These are phyloP conservation scores for Tuber melanosporum DNA, from an alignment of 495 filamentous ascomycete species.

Conservation along the genomic window DNA sequence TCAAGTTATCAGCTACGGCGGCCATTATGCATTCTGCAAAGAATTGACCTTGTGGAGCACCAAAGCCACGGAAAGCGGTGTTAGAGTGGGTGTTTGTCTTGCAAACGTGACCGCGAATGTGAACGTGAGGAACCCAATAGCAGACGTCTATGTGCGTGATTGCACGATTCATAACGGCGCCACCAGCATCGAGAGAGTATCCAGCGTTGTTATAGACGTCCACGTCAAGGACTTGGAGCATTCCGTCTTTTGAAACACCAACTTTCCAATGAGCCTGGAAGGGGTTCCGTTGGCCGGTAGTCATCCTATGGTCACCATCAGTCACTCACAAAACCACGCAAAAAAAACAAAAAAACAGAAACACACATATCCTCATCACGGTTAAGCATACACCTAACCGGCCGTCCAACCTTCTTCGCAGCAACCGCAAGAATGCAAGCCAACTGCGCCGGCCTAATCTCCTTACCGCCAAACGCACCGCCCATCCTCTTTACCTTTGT, in stretches of 20 bases:
- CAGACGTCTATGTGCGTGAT: slow-evolving; percentile 45
- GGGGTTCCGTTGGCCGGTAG: slow-evolving; percentile 44
- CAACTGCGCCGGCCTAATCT: slow-evolving; percentile 43
- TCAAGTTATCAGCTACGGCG: slow-evolving; percentile 43
- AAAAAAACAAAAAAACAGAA: slow-evolving; percentile 8
- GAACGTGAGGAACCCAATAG: slow-evolving; percentile 45
- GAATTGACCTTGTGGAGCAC: slow-evolving; percentile 46
- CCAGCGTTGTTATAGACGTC: slow-evolving; percentile 46
- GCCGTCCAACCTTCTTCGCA: slow-evolving; percentile 44
- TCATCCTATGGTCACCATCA: slow-evolving; percentile 36
- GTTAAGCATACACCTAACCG: slow-evolving; percentile 46
- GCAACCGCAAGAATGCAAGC: slow-evolving; percentile 45
- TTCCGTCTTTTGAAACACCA: slow-evolving; percentile 44
- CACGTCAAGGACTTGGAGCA: slow-evolving; percentile 44
- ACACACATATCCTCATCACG: slow-evolving; percentile 47
- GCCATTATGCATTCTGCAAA: slow-evolving; percentile 45
- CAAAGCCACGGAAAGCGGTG: slow-evolving; percentile 46
- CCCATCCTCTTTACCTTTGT: slow-evolving; percentile 46
- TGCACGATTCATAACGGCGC: slow-evolving; percentile 46
- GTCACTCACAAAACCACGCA: neutral
- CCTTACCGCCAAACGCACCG: slow-evolving; percentile 47
- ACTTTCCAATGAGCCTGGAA: slow-evolving; percentile 46
- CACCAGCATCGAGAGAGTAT: slow-evolving; percentile 44
- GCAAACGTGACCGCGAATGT: slow-evolving; percentile 44
- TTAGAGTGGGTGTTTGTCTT: slow-evolving; percentile 47